Conservation (phyloP, 371 early-diverging fungal species). For the Mortierella sp. region DNA sequence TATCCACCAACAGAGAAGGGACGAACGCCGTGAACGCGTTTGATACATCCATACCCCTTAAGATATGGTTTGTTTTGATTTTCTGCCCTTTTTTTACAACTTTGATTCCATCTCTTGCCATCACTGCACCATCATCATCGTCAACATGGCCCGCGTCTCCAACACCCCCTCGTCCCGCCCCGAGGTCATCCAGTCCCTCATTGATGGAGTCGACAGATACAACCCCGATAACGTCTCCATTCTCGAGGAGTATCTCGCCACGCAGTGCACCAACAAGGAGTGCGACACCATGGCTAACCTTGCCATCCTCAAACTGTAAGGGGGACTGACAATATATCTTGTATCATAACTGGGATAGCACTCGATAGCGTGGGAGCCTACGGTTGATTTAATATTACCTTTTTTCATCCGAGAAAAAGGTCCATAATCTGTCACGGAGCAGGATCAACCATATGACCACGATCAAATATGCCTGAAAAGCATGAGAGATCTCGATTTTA, state of each 20-base stretch:
- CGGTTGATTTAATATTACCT: neutral
- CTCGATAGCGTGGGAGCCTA: neutral
- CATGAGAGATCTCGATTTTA: too few relatives aligned
- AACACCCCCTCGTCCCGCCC: constrained; percentile 68
- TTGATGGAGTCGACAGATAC: constrained; percentile 88
- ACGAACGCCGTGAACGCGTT: too few relatives aligned
- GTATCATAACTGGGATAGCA: neutral
- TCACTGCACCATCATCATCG: constrained; percentile 22
- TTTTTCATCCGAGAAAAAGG: neutral
- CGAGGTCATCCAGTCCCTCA: constrained; percentile 79
- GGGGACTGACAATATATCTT: neutral
- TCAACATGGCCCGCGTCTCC: constrained; percentile 53
- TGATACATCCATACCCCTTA: constrained; percentile 16
- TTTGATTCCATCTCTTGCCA: constrained; percentile 9
- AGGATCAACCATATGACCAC: neutral
- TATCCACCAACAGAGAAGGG: too few relatives aligned
- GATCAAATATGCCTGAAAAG: neutral
- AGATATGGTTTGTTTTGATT: constrained; percentile 36
- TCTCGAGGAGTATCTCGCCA: constrained; percentile 85
- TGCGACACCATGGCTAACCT: constrained; percentile 92
- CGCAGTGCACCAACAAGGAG: constrained; percentile 81
- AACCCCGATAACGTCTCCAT: constrained; percentile 88
- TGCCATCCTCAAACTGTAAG: constrained; percentile 90
- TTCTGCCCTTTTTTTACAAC: neutral
- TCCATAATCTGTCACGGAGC: neutral